A percentile compares a stretch with the other conserved stretches of the same genome.
Conservation (phyloP, 306 rosid species). For the Potentilla sterilis region DNA sequence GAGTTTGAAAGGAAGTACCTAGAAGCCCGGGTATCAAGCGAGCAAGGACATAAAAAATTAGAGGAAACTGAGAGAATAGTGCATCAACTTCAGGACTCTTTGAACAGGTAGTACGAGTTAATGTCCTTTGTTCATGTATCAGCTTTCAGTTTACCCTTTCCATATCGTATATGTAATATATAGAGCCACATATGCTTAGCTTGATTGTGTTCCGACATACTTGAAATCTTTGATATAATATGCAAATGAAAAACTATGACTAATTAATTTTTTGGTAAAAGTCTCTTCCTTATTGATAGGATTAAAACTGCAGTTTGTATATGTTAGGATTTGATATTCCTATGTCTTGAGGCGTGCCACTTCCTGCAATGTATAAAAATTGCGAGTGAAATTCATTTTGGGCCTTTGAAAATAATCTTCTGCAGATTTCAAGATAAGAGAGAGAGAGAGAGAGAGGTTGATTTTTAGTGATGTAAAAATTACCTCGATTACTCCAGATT, state of each 20-base stretch:
- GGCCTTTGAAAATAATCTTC: background rate
- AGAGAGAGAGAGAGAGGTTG: background rate
- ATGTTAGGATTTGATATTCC: background rate
- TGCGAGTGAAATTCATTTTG: background rate
- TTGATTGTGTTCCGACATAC: background rate
- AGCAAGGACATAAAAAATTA: conserved; percentile 58
- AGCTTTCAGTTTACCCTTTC: conserved; percentile 14
- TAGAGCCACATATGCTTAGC: background rate
- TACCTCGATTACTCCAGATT: background rate
- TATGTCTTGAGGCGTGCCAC: background rate
- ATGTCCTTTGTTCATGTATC: conserved; percentile 24
- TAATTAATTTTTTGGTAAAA: too few species aligned
- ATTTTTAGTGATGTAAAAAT: background rate
- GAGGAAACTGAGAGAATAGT: conserved; percentile 74
- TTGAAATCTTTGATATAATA: background rate
- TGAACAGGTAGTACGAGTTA: conserved; percentile 72
- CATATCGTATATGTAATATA: conserved; percentile 4
- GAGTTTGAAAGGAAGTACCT: conserved; percentile 63
- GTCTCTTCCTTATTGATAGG: background rate
- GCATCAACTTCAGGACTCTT: conserved; percentile 75
- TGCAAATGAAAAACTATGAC: background rate
- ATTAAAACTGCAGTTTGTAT: background rate
- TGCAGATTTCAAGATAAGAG: too few species aligned
- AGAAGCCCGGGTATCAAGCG: conserved; percentile 54
- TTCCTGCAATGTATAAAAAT: background rate